Base-by-base conservation (phyloP, 106 monocot genomes). In the Cymbidium sinense region DNA sequence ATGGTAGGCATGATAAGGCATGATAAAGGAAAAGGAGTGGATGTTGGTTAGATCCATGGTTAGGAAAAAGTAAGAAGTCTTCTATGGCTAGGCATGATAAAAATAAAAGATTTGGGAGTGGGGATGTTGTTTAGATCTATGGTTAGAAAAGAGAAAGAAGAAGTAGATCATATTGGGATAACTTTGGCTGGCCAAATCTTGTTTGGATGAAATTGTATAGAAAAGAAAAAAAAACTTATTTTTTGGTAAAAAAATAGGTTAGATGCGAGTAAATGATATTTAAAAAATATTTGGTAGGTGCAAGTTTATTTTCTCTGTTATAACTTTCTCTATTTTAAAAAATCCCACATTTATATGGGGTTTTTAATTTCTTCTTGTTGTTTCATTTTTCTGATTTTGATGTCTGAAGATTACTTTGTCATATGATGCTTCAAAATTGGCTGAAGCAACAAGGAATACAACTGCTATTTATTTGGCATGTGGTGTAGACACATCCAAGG, bases 381-480 rank as follows among this genome's bases (percentile, higher is more conserved):
- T 74, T 44, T 74, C 4, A 12, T 27, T 43, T 44, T 44, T 74
- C 74, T 47, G 44, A 13, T 43, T 80, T 85, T 75, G 20, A 54
- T 52, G n/a, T 64, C 34, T 80, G 71, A 72, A 96, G 96, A 93
- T 96, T 11, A 96, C 96, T 69, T 70, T 98, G 61, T 90, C 89
- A 7, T 92, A 98, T 83, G 91, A 91, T 70, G 84, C 86, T 21
- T 75, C 79, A 73, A 78, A 94, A 51, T 75, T 98, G 47, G 77
- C 85, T 58, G 84, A 94, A 88, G 83, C 90, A 80, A 98, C 94
- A 65, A 90, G 90, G 82, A 94, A 85, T 50, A 94, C 96, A 43
- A 94, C 96, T 55, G 94, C 96, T 15, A 80, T 98, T 81, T 98
- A 98, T 88, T 82, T 98, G 61, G 96, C 96, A 67, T 98, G 96